Conservation (phyloP, 257 asterid species). For the Solanum commersonii region DNA sequence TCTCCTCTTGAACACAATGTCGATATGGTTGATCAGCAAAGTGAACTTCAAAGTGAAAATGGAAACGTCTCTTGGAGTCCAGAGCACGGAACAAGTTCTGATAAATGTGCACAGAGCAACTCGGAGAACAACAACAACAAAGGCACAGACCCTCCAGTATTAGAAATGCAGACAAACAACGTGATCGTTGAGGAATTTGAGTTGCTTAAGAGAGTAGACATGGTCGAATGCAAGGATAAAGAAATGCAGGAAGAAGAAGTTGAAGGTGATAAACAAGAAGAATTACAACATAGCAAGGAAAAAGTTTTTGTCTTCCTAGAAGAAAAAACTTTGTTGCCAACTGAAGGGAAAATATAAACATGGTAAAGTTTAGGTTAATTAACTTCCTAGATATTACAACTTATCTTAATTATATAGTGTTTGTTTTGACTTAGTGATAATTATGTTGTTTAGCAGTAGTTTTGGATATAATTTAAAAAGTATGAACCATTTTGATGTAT, state of each 20-base stretch:
- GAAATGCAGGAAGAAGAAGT: background rate
- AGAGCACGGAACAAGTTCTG: conserved; percentile 16
- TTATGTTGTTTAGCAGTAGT: background rate
- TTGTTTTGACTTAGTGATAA: background rate
- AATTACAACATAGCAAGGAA: background rate
- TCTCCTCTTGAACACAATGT: conserved; percentile 8
- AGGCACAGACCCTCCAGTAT: conserved; percentile 8
- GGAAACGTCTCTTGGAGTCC: conserved; percentile 10
- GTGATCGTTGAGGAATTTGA: conserved; percentile 15
- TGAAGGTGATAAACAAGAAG: background rate
- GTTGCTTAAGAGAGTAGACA: conserved; percentile 12
- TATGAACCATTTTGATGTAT: background rate
- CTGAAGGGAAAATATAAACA: background rate
- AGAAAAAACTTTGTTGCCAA: background rate
- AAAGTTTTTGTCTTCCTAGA: background rate
- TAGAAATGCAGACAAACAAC: conserved; percentile 12
- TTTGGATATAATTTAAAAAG: background rate
- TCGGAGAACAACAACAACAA: conserved; percentile 18
- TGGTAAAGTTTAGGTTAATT: background rate
- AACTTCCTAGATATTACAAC: background rate
- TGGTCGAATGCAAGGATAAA: background rate
- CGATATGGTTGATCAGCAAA: conserved; percentile 10
- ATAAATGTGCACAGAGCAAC: conserved; percentile 13
- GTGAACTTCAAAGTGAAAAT: conserved; percentile 14
- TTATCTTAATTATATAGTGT: background rate